Evolutionary conservation across 495 filamentous ascomycete species (phyloP), one percentile per base, ranked within the genome.

Genomic region (Astrothelium subdiscretum): DNA sequence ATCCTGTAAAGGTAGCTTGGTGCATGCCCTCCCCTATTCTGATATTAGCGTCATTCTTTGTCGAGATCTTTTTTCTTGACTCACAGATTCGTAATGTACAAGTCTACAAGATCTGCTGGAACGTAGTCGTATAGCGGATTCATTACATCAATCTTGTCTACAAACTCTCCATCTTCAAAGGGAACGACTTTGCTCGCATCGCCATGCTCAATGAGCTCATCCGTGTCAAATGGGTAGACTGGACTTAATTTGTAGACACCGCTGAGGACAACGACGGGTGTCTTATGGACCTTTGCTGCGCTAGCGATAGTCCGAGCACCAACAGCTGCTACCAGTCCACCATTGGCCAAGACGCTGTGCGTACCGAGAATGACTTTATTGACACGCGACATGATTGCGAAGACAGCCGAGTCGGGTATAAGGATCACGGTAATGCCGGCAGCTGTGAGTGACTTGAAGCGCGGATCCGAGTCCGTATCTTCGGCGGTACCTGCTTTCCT

Each of bases 51-150:
- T 8, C 5, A 31, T 2, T 32, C 5, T 12, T 3, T 4, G 15
- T 8, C 51, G 3, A 44, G 29, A 27, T 18, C 18, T 48, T 13
- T 6, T 31, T 5, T 40, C 31, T 2, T 38, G 58, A 83, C 89
- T 80, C 78, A 92, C 89, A 97, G 75, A 73, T 97, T 96, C 11
- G 92, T 95, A 65, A 97, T 87, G 70, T 96, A 96, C 38, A 94
- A 82, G 68, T 94, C 88, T 31, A 96, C 82, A 61, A 92, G 74
- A 62, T 92, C 87, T 8, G 88, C 82, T 1, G 87, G 86, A 12
- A 97, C 83, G 68, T 91, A 92, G 69, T 95, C 91, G 58, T 85
- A 87, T 24, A 92, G 68, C 11, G 89, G 89, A 73, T 91, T 94
- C 63, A 86, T 82, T 1, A 96, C 81, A 64, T 90, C 86, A 44